These are phyloP conservation scores for Arbutus unedo DNA, from an alignment of 148 eudicot species.

Conservation along the genomic window DNA sequence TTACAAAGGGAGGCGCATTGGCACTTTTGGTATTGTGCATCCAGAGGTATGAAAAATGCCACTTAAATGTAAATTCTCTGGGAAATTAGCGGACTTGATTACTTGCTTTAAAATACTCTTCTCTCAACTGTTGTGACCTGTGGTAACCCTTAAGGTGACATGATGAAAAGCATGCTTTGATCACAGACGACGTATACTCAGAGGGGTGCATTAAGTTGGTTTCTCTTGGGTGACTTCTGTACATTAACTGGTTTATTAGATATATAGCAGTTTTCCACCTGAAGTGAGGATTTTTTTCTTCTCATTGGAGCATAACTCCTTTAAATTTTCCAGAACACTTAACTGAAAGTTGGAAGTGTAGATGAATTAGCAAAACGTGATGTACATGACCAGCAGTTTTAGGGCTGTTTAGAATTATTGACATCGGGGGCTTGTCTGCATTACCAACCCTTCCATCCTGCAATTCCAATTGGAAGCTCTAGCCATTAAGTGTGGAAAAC, in stretches of 20 bases:
- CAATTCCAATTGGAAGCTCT: conserved; percentile 1
- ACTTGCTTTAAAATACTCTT: not conserved
- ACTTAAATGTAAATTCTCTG: not conserved
- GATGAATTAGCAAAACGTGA: not conserved
- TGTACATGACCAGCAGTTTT: not conserved
- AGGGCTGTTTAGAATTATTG: not conserved
- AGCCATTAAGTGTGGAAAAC: not conserved
- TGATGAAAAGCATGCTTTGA: not conserved
- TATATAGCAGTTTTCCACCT: not conserved
- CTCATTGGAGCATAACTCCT: not conserved
- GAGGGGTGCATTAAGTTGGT: not conserved
- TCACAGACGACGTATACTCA: not conserved
- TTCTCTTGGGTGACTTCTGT: not conserved
- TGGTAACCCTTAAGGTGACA: not conserved
- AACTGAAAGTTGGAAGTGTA: not conserved
- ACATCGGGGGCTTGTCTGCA: not conserved
- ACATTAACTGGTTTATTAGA: too few species aligned
- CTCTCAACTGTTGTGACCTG: not conserved
- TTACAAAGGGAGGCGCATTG: conserved; percentile 73
- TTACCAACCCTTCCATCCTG: not conserved
- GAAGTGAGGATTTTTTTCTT: not conserved
- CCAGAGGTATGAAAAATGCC: conserved; percentile 62
- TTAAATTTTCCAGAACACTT: not conserved
- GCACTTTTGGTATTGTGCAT: conserved; percentile 89
- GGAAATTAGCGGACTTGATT: not conserved